Conservation (phyloP, 139 green algal genomes). For the Coelastrella sp. region DNA sequence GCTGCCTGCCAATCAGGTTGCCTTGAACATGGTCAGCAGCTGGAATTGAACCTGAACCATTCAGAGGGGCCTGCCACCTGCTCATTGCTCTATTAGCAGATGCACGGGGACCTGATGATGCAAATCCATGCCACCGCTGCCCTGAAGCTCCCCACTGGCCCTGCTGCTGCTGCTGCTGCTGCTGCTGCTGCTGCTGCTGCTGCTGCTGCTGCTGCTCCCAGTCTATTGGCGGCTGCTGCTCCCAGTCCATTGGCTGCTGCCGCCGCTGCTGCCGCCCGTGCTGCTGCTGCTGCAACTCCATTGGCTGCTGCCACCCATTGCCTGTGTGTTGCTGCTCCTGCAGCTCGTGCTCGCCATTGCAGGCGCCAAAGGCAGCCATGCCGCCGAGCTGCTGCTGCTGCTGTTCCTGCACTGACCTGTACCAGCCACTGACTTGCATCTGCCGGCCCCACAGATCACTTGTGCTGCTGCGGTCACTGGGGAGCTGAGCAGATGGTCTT, state of each 20-base stretch:
- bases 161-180: constrained; percentile 17
- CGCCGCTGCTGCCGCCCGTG: background rate
- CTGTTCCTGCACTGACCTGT: background rate
- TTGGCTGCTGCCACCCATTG: background rate
- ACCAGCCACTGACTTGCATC: background rate
- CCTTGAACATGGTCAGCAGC: background rate
- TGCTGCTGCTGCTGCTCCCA: background rate
- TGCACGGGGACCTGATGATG: background rate
- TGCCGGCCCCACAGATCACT: background rate
- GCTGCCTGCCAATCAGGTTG: background rate
- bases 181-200: background rate
- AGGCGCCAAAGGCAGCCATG: background rate
- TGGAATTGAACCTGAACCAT: background rate
- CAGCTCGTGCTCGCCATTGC: background rate
- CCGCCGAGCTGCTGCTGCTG: constrained; percentile 1
- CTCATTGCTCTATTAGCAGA: background rate
- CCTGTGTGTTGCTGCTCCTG: constrained; percentile 1
- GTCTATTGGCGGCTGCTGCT: constrained; percentile 9
- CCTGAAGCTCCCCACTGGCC: background rate
- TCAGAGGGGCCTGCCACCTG: constrained; percentile 7
- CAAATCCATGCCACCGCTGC: background rate
- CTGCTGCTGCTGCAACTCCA: background rate
- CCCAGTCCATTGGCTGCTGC: background rate
- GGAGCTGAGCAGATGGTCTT: background rate
- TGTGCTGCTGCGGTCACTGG: background rate